phyloP scores from a whole-genome alignment of 192 early-diverging fungal species.

The Coemansia sp. region DNA sequence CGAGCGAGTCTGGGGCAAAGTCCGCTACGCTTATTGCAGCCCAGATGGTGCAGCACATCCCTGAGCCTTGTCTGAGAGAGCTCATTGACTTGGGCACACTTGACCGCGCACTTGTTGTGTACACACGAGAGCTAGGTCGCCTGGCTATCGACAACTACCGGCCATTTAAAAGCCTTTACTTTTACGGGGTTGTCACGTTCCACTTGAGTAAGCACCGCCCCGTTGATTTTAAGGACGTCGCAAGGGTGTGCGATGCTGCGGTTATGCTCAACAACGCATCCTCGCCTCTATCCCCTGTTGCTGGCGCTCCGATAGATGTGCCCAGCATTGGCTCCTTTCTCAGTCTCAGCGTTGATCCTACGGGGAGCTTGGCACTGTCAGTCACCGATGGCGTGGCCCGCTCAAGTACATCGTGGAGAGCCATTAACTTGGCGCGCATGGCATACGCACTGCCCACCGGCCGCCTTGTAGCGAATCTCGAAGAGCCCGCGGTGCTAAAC shows the following conservation, averaged over 20 bases:
- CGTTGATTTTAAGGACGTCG: conserved; percentile 7
- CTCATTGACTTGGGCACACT: conserved; percentile 34
- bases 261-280: conserved; percentile 39
- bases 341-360: conserved; percentile 7
- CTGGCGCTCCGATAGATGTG: background rate
- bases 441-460: conserved; percentile 25
- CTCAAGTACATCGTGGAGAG: conserved; percentile 4
- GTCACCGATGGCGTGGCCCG: background rate
- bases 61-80: conserved; percentile 25
- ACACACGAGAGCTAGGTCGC: conserved; percentile 25
- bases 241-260: conserved; percentile 30
- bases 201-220: conserved; percentile 17
- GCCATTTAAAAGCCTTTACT: conserved; percentile 41
- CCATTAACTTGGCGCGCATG: conserved; percentile 13
- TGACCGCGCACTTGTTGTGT: conserved; percentile 18
- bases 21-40: background rate
- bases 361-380: conserved; percentile 14
- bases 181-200: conserved; percentile 25
- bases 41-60: conserved; percentile 26
- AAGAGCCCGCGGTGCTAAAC: conserved; percentile 12
- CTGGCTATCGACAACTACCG: conserved; percentile 32
- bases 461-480: conserved; percentile 20
- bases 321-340: conserved; percentile 33
- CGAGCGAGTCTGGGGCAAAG: background rate
- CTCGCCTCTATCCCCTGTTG: background rate